Percentiles rank a stretch among this genome's conserved stretches.
Evolutionary conservation across 1,284 basidiomycete genomes (phyloP).

Genomic region (Trichosporon sp.): DNA sequence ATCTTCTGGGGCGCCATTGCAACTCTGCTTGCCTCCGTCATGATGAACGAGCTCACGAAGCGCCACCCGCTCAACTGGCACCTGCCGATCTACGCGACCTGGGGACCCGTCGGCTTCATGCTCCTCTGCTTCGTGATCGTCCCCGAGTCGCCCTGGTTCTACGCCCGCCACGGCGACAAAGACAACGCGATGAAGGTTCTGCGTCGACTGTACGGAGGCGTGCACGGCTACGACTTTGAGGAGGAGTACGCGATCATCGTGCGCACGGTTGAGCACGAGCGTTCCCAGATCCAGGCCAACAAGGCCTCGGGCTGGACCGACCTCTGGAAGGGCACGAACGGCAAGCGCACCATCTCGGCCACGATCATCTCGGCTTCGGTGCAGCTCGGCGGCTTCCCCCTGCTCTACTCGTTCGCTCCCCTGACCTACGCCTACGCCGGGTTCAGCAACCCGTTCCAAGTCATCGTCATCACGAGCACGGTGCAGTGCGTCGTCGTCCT

Average conservation of each 20-base stretch:
- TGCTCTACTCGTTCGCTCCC: not conserved
- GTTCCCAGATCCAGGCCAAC: conserved; percentile 6
- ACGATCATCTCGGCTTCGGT: conserved; percentile 3
- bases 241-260: conserved; percentile 39
- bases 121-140: conserved; percentile 24
- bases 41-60: conserved; percentile 30
- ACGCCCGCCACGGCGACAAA: conserved; percentile 33
- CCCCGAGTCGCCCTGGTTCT: conserved; percentile 33
- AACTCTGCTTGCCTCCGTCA: conserved; percentile 20
- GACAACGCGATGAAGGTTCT: conserved; percentile 33
- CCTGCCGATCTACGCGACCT: conserved; percentile 27
- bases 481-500: conserved; percentile 16
- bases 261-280: conserved; percentile 37
- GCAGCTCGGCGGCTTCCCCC: conserved; percentile 16
- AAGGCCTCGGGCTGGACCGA: conserved; percentile 20
- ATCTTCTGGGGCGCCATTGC: conserved; percentile 22
- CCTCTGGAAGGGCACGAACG: conserved; percentile 14
- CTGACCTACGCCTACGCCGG: conserved; percentile 4
- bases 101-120: conserved; percentile 31
- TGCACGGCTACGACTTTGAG: conserved; percentile 41
- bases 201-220: conserved; percentile 35
- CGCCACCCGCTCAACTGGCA: conserved; percentile 27
- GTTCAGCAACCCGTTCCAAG: conserved; percentile 8
- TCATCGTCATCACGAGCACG: conserved; percentile 17
- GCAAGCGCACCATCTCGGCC: conserved; percentile 14